Conservation (phyloP, 106 monocot species). For the Dendrobium huoshanense region DNA sequence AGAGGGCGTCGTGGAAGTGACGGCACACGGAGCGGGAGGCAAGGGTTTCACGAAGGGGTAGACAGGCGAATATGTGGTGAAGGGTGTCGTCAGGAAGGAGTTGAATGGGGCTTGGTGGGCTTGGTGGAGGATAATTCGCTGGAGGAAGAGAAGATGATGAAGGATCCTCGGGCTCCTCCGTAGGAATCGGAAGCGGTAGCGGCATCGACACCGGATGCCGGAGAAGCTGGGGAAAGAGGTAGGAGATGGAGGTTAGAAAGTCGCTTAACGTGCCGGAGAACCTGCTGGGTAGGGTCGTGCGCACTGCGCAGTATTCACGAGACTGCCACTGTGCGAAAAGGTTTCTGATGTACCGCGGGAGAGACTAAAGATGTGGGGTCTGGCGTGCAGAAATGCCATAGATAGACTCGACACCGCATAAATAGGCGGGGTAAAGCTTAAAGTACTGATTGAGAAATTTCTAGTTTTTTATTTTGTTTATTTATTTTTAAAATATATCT, state of each 20-base stretch:
- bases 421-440: too few relatives aligned
- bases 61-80: slow-evolving; percentile 48
- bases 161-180: background rate
- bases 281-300: background rate
- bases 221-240: background rate
- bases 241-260: background rate
- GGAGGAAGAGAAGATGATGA: background rate
- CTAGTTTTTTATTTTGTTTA: too few relatives aligned
- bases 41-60: slow-evolving; percentile 45
- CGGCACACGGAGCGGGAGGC: slow-evolving; percentile 41
- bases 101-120: slow-evolving; percentile 24
- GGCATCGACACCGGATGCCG: background rate
- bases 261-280: background rate
- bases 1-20: slow-evolving; percentile 33
- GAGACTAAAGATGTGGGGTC: too few relatives aligned
- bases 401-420: too few relatives aligned
- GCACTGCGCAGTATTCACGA: background rate
- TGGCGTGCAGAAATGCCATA: too few relatives aligned
- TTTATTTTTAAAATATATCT: too few relatives aligned
- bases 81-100: slow-evolving; percentile 54
- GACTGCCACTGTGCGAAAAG: background rate
- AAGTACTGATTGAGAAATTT: too few relatives aligned
- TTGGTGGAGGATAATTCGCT: background rate
- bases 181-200: background rate
- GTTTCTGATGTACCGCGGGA: background rate